phyloP scores from a whole-genome alignment of 306 rosid species.

The Citrullus colocynthis region DNA sequence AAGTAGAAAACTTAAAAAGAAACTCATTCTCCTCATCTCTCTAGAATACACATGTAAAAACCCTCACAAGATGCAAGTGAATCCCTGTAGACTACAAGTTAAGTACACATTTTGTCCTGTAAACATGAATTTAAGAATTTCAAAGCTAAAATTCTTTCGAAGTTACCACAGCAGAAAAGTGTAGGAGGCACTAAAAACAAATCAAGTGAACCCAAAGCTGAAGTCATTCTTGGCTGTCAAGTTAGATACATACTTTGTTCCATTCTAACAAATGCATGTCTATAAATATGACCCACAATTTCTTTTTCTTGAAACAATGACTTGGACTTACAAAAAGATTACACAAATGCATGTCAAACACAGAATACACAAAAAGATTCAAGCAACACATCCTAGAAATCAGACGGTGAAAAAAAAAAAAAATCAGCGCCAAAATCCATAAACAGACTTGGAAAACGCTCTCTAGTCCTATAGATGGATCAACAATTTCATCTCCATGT shows the following conservation, averaged over 20 bases:
- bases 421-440: neutral
- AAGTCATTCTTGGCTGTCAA: neutral
- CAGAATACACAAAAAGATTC: neutral
- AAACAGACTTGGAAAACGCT: neutral
- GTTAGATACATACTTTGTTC: neutral
- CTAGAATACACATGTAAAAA: no score
- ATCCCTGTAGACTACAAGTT: neutral
- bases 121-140: neutral
- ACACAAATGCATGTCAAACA: neutral
- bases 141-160: neutral
- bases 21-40: neutral
- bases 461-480: slow-evolving; percentile 4
- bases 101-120: neutral
- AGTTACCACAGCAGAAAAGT: neutral
- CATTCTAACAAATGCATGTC: neutral
- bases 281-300: neutral
- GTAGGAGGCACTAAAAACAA: neutral
- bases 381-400: neutral
- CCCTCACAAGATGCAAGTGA: neutral
- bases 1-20: no score
- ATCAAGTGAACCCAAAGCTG: neutral
- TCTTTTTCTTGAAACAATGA: neutral
- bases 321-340: neutral
- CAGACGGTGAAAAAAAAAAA: neutral
- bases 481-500: slow-evolving; percentile 4